These are phyloP conservation scores for Durusdinium trenchii DNA, from an alignment of 73 alveolate genomes.

Conservation along the genomic window DNA sequence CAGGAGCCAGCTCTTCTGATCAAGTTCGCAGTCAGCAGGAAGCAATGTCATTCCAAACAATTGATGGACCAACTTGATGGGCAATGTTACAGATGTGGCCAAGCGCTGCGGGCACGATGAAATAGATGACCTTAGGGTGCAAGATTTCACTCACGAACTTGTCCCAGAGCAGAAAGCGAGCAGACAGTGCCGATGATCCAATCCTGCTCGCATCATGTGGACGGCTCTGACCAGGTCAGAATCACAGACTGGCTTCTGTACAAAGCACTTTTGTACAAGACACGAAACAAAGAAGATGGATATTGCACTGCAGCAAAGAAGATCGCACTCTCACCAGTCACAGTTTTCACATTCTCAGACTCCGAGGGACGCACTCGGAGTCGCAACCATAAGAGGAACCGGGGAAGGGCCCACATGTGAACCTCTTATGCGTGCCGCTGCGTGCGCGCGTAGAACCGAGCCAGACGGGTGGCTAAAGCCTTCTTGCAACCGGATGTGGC, in stretches of 20 bases:
- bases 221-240: constrained; percentile 13
- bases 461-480: too few relatives aligned
- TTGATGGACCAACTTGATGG: too few relatives aligned
- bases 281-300: constrained; percentile 24
- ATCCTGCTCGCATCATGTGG: background rate
- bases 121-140: constrained; percentile 34
- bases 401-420: too few relatives aligned
- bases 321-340: constrained; percentile 22
- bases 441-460: too few relatives aligned
- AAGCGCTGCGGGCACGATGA: constrained; percentile 33
- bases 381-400: too few relatives aligned
- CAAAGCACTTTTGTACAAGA: background rate
- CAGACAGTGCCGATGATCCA: constrained; percentile 14
- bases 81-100: constrained; percentile 32
- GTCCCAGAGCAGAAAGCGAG: constrained; percentile 21
- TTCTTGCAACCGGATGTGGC: too few relatives aligned
- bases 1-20: constrained; percentile 26
- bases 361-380: background rate
- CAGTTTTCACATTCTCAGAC: constrained; percentile 14
- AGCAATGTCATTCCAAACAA: background rate
- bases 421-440: too few relatives aligned
- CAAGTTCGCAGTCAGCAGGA: constrained; percentile 1
- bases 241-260: constrained; percentile 56
- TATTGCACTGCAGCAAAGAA: background rate
- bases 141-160: constrained; percentile 44